Evolutionary conservation across 345 rosid species (phyloP).

Genomic region (Linum tenue): DNA sequence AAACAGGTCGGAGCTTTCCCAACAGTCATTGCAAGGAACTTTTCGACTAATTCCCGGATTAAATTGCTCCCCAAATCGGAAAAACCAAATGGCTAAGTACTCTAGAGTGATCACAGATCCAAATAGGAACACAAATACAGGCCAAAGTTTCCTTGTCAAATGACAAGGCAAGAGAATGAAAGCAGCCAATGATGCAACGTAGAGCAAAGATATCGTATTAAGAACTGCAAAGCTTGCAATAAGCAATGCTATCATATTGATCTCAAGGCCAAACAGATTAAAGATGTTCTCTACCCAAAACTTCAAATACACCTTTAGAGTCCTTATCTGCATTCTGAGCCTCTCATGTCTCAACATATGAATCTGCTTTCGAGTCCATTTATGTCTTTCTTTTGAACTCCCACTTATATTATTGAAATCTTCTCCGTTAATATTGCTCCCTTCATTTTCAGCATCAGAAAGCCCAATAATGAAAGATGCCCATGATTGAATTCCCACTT

Average conservation of each 20-base stretch:
- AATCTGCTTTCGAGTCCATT: conserved; percentile 27
- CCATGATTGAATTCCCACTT: conserved; percentile 19
- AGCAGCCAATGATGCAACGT: conserved; percentile 32
- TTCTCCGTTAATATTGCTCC: conserved; percentile 12
- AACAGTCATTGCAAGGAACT: conserved; percentile 33
- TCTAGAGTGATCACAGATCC: conserved; percentile 27
- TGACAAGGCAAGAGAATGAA: conserved; percentile 29
- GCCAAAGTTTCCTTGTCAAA: conserved; percentile 29
- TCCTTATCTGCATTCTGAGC: conserved; percentile 28
- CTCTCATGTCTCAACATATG: conserved; percentile 31
- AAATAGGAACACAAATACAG: conserved; percentile 28
- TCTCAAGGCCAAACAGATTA: conserved; percentile 39
- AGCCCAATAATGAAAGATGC: conserved; percentile 12
- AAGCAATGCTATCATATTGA: conserved; percentile 37
- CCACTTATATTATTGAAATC: conserved; percentile 22
- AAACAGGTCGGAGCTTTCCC: conserved; percentile 29
- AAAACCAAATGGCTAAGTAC: conserved; percentile 35
- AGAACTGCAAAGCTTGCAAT: conserved; percentile 41
- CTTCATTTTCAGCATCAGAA: conserved; percentile 14
- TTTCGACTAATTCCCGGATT: conserved; percentile 5
- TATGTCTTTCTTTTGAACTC: conserved; percentile 25
- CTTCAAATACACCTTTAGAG: conserved; percentile 22
- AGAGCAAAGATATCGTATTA: conserved; percentile 34
- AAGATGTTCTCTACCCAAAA: conserved; percentile 35
- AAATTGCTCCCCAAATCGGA: conserved; percentile 11